Percentiles rank a stretch among this genome's conserved stretches.
Evolutionary conservation across 192 early-diverging fungal genomes (phyloP).

Genomic region (Chytriomyces sp.): DNA sequence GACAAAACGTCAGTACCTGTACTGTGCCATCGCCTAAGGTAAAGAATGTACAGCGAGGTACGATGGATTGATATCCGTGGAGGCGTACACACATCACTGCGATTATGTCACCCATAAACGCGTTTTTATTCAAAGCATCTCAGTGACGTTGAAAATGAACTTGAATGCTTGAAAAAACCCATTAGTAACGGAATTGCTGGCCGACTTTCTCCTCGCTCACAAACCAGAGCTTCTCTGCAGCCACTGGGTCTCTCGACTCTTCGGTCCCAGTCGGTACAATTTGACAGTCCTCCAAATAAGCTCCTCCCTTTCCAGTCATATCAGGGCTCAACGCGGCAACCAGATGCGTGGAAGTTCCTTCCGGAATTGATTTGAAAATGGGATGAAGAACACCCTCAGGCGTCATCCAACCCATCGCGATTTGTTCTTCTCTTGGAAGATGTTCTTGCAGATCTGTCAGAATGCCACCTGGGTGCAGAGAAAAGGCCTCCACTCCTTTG

Average conservation of each 20-base stretch:
- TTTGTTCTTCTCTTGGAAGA: neutral
- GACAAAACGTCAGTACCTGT: no score
- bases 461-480: slow-evolving; percentile 48
- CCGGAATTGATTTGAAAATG: slow-evolving; percentile 27
- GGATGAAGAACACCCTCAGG: neutral
- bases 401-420: slow-evolving; percentile 4
- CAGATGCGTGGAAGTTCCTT: slow-evolving; percentile 44
- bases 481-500: slow-evolving; percentile 21
- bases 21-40: no score
- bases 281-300: slow-evolving; percentile 43
- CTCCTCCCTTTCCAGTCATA: slow-evolving; percentile 47
- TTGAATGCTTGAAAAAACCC: neutral
- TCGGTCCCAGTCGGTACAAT: neutral
- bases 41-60: no score
- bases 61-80: no score
- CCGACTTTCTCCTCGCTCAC: slow-evolving; percentile 19
- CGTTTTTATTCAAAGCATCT: no score
- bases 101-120: no score
- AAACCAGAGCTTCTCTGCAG: slow-evolving; percentile 14
- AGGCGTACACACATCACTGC: no score
- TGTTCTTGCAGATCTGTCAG: slow-evolving; percentile 6
- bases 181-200: neutral
- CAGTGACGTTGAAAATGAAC: no score
- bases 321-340: slow-evolving; percentile 31
- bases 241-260: slow-evolving; percentile 11